phyloP scores from a whole-genome alignment of 2,329 filamentous ascomycete genomes.

The Endoconidiophora laricicola region DNA sequence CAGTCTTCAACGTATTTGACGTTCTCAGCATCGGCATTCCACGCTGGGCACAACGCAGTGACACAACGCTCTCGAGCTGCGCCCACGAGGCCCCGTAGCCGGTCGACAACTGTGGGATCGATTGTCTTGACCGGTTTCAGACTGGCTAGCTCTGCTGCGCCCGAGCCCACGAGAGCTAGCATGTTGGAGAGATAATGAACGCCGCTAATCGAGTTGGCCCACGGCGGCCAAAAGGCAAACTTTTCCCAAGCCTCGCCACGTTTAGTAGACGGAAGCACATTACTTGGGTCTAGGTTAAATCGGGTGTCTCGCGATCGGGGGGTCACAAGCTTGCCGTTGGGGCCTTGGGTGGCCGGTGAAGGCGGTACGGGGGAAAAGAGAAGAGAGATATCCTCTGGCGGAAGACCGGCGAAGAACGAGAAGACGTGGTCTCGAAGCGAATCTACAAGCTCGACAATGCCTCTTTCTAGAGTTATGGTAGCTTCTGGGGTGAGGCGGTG shows the following conservation, averaged over 20 bases:
- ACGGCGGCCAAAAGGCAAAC: constrained; percentile 89
- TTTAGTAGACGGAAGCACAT: constrained; percentile 59
- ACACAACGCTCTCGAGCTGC: constrained; percentile 71
- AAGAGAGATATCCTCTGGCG: constrained; percentile 77
- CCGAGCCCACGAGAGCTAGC: constrained; percentile 67
- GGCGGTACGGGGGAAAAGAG: constrained; percentile 66
- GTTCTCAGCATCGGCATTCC: constrained; percentile 86
- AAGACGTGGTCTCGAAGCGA: constrained; percentile 65
- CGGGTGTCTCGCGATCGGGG: constrained; percentile 51
- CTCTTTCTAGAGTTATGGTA: constrained; percentile 55
- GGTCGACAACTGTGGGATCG: constrained; percentile 46
- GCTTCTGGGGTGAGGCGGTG: constrained; percentile 62
- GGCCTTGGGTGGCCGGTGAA: constrained; percentile 43
- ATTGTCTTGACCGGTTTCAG: constrained; percentile 46
- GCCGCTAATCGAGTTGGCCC: constrained; percentile 82
- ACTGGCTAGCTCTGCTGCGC: constrained; percentile 69
- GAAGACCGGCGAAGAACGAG: constrained; percentile 72
- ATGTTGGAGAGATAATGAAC: constrained; percentile 77
- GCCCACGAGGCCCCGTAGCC: constrained; percentile 58
- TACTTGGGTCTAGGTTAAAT: constrained; percentile 65
- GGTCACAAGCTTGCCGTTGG: constrained; percentile 31
- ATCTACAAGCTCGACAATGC: constrained; percentile 65
- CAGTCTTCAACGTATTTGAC: constrained; percentile 89
- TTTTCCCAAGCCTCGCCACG: constrained; percentile 81
- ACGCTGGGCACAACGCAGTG: constrained; percentile 70